Percentiles rank a stretch among this genome's conserved stretches.
These are phyloP conservation scores for Metschnikowia lochheadii DNA, from an alignment of 805 yeast genomes.

Conservation along the genomic window DNA sequence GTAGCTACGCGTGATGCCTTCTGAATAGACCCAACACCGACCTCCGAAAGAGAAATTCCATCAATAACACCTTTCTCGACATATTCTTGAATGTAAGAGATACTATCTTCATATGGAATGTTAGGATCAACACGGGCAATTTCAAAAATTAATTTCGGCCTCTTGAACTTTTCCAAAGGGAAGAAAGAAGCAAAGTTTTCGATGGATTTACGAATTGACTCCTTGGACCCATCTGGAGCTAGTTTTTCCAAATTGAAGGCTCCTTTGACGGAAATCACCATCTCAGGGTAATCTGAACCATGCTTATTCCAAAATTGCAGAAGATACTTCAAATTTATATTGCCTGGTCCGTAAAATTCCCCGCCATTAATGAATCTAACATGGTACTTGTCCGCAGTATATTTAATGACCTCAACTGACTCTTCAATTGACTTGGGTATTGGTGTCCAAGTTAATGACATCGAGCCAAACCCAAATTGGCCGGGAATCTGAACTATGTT, in stretches of 20 bases:
- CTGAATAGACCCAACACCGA: slow-evolving; percentile 53
- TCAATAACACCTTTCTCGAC: slow-evolving; percentile 63
- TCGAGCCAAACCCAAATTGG: slow-evolving; percentile 67
- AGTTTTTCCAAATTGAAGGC: slow-evolving; percentile 38
- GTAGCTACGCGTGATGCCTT: slow-evolving; percentile 56
- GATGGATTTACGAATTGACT: slow-evolving; percentile 45
- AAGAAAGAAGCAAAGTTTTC: slow-evolving; percentile 35
- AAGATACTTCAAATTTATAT: slow-evolving; percentile 52
- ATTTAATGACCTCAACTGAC: slow-evolving; percentile 51
- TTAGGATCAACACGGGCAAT: slow-evolving; percentile 64
- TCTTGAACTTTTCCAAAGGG: slow-evolving; percentile 22
- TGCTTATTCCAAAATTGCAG: slow-evolving; percentile 59
- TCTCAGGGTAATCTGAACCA: slow-evolving; percentile 47
- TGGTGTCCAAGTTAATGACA: slow-evolving; percentile 75
- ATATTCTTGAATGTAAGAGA: slow-evolving; percentile 52
- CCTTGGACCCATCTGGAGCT: slow-evolving; percentile 49
- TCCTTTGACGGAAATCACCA: slow-evolving; percentile 68
- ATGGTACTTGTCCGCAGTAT: slow-evolving; percentile 40
- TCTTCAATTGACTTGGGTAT: slow-evolving; percentile 50
- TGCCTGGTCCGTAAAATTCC: slow-evolving; percentile 65
- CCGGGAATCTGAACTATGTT: slow-evolving; percentile 19
- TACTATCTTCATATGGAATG: slow-evolving; percentile 55
- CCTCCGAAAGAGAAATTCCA: slow-evolving; percentile 75
- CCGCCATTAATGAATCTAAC: slow-evolving; percentile 65
- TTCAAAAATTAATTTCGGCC: slow-evolving; percentile 49